Base-by-base conservation (phyloP, 2,329 filamentous ascomycete species). In the Aspergillus proliferans region DNA sequence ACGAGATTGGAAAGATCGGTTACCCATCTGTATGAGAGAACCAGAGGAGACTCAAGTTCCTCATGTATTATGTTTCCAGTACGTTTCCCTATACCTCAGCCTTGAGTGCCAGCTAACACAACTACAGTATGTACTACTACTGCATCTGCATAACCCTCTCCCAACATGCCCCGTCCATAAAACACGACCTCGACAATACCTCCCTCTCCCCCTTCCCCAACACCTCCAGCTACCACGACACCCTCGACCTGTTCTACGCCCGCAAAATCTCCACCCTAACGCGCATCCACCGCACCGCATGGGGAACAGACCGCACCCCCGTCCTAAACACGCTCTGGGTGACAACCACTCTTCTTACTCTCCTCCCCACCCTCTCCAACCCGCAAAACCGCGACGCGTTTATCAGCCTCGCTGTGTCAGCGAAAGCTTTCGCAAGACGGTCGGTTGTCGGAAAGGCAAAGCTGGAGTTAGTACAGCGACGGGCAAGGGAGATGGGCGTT, bases 41-140 rank as follows among this genome's bases (percentile, higher is more conserved):
- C 18, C 34, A 18, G 44, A 40, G 5, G 47, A 47, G 5, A 26
- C 50, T 3, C 47, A 58, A 22, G 42, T 54, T 7, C 60, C 60
- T 1, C 60, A 62, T 48, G 48, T 58, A 33, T 33, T 62, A 14
- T 57, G 49, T 38, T 42, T 62, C 28, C 59, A 62, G 60, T 62
- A 43, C 44, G 58, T 52, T 21, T n/a, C 4, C 41, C 19, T 8
- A 14, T 6, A 14, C 22, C 15, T 10, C 2, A 3, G 6, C 9
- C 5, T 43, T 6, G 18, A 3, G n/a, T 9, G 14, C 14, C 2
- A 10, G 12, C 12, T 21, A 46, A 52, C 52, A 8, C 7, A 2
- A 4, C 14, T 9, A n/a, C 15, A 71, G 68, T 41, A 66, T 71
- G 53, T 64, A 70, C 40, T 67, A 69, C 40, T 63, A 72, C 45